Percentiles rank a stretch among this genome's conserved stretches.
Evolutionary conservation across 2,329 filamentous ascomycete species (phyloP).

Genomic region (Aspergillus thermomutatus): DNA sequence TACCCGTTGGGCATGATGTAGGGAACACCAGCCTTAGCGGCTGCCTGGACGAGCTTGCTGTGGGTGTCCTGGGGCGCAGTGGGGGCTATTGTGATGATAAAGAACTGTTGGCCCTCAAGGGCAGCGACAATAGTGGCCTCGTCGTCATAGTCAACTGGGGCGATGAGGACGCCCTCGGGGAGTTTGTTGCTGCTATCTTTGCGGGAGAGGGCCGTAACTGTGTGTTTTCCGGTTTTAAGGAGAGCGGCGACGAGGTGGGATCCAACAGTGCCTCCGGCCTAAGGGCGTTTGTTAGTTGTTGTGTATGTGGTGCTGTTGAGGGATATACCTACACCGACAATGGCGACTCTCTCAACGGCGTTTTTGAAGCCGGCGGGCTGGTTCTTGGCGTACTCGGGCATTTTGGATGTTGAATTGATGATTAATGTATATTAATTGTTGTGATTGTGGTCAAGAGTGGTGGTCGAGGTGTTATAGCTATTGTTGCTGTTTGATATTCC

Average conservation of each 20-base stretch:
- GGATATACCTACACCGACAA: slow-evolving; percentile 34
- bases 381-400: slow-evolving; percentile 23
- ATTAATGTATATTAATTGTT: neutral
- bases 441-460: slow-evolving; percentile 2
- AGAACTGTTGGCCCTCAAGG: slow-evolving; percentile 53
- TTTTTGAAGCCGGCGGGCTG: slow-evolving; percentile 27
- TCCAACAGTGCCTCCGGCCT: slow-evolving; percentile 37
- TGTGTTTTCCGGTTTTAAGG: slow-evolving; percentile 48
- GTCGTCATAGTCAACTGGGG: slow-evolving; percentile 49
- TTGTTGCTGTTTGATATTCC: slow-evolving; percentile 5
- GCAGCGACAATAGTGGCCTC: slow-evolving; percentile 47
- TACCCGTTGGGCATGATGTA: slow-evolving; percentile 56
- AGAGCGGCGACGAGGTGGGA: slow-evolving; percentile 33
- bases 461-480: slow-evolving; percentile 1
- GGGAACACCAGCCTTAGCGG: slow-evolving; percentile 52
- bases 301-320: neutral
- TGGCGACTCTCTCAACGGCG: slow-evolving; percentile 35
- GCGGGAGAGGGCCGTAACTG: slow-evolving; percentile 52
- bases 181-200: slow-evolving; percentile 40
- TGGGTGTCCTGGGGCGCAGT: slow-evolving; percentile 47
- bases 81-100: slow-evolving; percentile 54
- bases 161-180: slow-evolving; percentile 44
- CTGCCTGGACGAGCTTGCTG: slow-evolving; percentile 52
- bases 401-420: slow-evolving; percentile 3
- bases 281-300: slow-evolving; percentile 8